Percentiles rank a stretch among this genome's conserved stretches.
Evolutionary conservation across 2,329 filamentous ascomycete genomes (phyloP).

Genomic region (Aspergillus aculeatinus): DNA sequence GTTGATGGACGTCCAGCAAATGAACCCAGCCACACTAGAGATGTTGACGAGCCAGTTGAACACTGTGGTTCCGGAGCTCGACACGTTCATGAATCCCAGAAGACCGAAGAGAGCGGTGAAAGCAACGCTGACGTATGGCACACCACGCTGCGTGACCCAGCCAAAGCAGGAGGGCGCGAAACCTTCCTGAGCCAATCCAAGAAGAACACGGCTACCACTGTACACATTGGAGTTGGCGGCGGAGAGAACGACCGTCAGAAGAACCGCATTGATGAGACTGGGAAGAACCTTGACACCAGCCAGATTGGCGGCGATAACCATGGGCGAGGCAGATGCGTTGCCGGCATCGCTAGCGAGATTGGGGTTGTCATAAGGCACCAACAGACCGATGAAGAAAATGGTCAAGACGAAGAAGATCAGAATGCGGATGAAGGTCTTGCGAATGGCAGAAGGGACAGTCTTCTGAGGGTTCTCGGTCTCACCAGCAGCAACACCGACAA

Average conservation of each 20-base stretch:
- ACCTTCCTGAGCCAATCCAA: slow-evolving; percentile 56
- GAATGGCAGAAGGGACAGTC: slow-evolving; percentile 68
- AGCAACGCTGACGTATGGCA: slow-evolving; percentile 43
- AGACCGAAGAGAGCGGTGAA: slow-evolving; percentile 55
- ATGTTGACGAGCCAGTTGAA: slow-evolving; percentile 44
- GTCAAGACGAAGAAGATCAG: slow-evolving; percentile 54
- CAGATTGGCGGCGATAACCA: slow-evolving; percentile 42
- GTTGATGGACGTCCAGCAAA: slow-evolving; percentile 34
- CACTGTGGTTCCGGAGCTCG: slow-evolving; percentile 60
- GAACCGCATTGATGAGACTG: slow-evolving; percentile 38
- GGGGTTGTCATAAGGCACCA: slow-evolving; percentile 62
- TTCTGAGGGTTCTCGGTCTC: slow-evolving; percentile 70
- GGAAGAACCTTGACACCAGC: slow-evolving; percentile 36
- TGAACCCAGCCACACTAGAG: slow-evolving; percentile 31
- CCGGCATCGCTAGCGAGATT: slow-evolving; percentile 43
- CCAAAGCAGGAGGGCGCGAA: slow-evolving; percentile 44
- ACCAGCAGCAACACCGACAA: slow-evolving; percentile 72
- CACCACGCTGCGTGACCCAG: slow-evolving; percentile 39
- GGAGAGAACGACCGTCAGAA: slow-evolving; percentile 41
- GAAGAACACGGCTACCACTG: slow-evolving; percentile 62
- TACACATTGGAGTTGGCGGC: slow-evolving; percentile 42
- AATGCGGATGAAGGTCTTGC: slow-evolving; percentile 72
- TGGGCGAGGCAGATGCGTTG: slow-evolving; percentile 33
- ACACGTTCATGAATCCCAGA: slow-evolving; percentile 68
- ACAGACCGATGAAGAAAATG: slow-evolving; percentile 65